phyloP scores from a whole-genome alignment of 148 eudicot genomes.

The Vaccinium vitisidaea region DNA sequence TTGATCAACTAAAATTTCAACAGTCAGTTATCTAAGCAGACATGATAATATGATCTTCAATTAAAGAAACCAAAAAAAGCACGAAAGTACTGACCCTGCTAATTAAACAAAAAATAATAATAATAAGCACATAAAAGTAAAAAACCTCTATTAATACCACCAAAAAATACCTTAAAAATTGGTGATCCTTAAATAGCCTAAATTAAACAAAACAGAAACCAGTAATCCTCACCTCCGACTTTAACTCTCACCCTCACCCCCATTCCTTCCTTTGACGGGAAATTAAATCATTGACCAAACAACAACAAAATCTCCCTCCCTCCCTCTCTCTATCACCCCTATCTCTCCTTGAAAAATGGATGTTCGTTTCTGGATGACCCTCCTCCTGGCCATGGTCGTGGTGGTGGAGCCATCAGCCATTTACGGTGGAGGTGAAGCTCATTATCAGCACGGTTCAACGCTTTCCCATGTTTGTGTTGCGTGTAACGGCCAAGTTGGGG shows the following conservation, averaged over 20 bases:
- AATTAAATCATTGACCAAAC: background rate
- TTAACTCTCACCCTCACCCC: constrained; percentile 1
- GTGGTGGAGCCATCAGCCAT: background rate
- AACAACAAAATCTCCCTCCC: background rate
- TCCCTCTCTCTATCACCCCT: background rate
- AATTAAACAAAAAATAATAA: background rate
- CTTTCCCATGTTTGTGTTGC: background rate
- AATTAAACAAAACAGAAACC: background rate
- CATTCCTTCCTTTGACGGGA: background rate
- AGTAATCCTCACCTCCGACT: background rate
- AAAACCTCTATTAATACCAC: background rate
- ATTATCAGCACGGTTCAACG: background rate
- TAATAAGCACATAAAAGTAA: background rate
- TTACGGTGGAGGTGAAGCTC: background rate
- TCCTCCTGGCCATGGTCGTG: constrained; percentile 1
- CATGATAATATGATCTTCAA: too few species aligned
- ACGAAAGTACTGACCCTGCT: too few species aligned
- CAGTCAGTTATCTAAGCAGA: too few species aligned
- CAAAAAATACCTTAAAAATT: background rate
- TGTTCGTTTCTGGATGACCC: background rate
- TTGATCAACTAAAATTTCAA: too few species aligned
- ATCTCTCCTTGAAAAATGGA: background rate
- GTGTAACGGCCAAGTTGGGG: background rate
- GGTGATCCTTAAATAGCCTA: background rate
- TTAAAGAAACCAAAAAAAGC: too few species aligned